These are phyloP conservation scores for Dryadomyces sulphureus DNA, from an alignment of 2,329 filamentous ascomycete genomes.

Conservation along the genomic window DNA sequence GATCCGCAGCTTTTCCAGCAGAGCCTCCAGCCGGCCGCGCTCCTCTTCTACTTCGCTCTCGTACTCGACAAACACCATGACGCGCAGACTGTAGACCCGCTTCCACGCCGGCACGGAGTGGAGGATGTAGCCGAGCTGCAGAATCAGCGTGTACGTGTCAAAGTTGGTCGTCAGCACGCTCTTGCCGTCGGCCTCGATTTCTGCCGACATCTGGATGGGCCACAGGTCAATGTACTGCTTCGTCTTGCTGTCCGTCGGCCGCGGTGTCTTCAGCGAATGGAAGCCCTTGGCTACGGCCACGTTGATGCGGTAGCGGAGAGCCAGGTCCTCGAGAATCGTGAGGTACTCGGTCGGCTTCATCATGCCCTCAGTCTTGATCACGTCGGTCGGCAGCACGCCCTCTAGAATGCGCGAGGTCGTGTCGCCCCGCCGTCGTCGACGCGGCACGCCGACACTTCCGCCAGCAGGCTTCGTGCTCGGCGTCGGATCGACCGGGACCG, in stretches of 20 bases:
- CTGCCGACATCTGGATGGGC: constrained; percentile 89
- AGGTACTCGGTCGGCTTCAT: constrained; percentile 63
- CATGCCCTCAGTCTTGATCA: constrained; percentile 51
- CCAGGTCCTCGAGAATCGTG: constrained; percentile 68
- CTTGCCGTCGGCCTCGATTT: constrained; percentile 52
- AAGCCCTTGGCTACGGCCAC: constrained; percentile 77
- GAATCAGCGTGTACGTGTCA: constrained; percentile 75
- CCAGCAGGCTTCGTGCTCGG: background rate
- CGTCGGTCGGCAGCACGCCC: constrained; percentile 51
- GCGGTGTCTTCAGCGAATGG: constrained; percentile 58
- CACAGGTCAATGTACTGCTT: constrained; percentile 79
- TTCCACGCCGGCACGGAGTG: constrained; percentile 73
- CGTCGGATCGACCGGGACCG: constrained; percentile 8
- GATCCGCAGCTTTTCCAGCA: constrained; percentile 70
- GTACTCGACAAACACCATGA: constrained; percentile 82
- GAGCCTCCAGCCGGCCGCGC: constrained; percentile 50
- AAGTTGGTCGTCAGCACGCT: constrained; percentile 74
- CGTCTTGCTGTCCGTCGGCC: constrained; percentile 40
- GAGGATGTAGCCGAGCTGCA: constrained; percentile 74
- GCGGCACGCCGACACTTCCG: background rate
- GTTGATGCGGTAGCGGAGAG: constrained; percentile 66
- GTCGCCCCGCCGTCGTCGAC: constrained; percentile 30
- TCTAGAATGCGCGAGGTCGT: constrained; percentile 41
- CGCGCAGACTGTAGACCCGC: constrained; percentile 54
- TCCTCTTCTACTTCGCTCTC: constrained; percentile 74